These are phyloP conservation scores for Castanopsis chinensis DNA, from an alignment of 306 rosid genomes.

Conservation along the genomic window DNA sequence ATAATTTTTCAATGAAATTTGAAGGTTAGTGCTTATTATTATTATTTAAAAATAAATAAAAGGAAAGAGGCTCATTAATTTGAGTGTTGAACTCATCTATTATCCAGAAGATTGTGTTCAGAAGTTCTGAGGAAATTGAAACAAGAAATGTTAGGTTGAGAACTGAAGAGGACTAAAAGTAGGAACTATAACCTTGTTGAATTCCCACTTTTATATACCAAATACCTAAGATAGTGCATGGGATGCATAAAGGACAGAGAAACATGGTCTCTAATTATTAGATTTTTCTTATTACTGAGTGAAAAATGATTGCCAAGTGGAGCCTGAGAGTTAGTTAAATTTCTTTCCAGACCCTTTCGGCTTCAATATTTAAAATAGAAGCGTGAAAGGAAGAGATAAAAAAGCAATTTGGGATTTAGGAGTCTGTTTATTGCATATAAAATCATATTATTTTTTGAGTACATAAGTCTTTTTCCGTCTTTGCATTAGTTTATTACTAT, in stretches of 20 bases:
- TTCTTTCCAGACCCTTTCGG: conserved; percentile 9
- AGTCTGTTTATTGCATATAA: neutral
- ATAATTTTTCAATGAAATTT: neutral
- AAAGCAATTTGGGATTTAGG: neutral
- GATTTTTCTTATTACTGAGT: conserved; percentile 7
- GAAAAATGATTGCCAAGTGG: neutral
- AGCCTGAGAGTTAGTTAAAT: neutral
- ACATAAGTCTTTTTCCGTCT: neutral
- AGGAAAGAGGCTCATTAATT: neutral
- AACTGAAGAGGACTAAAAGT: neutral
- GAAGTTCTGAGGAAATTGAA: neutral
- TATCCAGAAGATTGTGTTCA: neutral
- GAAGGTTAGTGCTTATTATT: neutral
- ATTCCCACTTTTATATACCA: conserved; percentile 10
- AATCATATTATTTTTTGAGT: neutral
- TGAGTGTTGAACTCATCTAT: neutral
- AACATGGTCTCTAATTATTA: conserved; percentile 8
- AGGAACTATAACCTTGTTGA: conserved; percentile 14
- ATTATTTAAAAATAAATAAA: neutral
- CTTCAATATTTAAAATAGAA: neutral
- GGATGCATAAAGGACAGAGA: conserved; percentile 1
- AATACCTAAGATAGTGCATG: conserved; percentile 16
- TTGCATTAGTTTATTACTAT: neutral
- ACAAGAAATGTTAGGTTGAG: neutral
- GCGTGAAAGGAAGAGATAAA: neutral